These are phyloP conservation scores for Cutaneotrichosporon curvatum DNA, from an alignment of 1,284 basidiomycete genomes.

Conservation along the genomic window DNA sequence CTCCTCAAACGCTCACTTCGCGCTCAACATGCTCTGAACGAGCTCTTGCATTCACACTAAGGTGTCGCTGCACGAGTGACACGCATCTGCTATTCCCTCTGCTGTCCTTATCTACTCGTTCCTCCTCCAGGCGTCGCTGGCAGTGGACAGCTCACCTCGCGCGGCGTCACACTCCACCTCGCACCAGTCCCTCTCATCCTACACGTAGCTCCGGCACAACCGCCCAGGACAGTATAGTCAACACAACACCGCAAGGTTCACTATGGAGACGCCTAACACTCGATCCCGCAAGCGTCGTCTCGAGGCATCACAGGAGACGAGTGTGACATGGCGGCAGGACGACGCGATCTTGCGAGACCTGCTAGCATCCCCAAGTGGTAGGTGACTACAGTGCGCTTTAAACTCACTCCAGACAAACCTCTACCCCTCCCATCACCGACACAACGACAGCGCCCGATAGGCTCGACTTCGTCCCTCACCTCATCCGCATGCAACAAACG, in stretches of 20 bases:
- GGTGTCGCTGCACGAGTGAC: too few relatives aligned
- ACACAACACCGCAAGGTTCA: background rate
- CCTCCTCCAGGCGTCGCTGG: too few relatives aligned
- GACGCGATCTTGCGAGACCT: conserved; percentile 7
- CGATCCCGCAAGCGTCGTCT: conserved; percentile 12
- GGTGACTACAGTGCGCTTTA: background rate
- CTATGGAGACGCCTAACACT: conserved; percentile 14
- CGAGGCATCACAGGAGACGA: conserved; percentile 2
- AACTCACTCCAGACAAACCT: conserved; percentile 2
- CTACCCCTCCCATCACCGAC: conserved; percentile 12
- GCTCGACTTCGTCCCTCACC: background rate
- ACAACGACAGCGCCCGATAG: conserved; percentile 6
- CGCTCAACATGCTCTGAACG: too few relatives aligned
- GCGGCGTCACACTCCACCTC: too few relatives aligned
- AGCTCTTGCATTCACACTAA: too few relatives aligned
- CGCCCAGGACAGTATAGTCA: too few relatives aligned
- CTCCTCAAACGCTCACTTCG: too few relatives aligned
- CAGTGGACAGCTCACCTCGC: too few relatives aligned
- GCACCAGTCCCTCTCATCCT: too few relatives aligned
- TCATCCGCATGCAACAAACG: conserved; percentile 1
- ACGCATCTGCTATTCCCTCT: too few relatives aligned
- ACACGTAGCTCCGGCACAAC: too few relatives aligned
- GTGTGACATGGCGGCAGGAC: conserved; percentile 13
- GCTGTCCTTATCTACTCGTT: too few relatives aligned
- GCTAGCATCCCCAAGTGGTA: background rate